A percentile compares a stretch with the other conserved stretches of the same genome.
These are phyloP conservation scores for Tothia fuscella DNA, from an alignment of 2,329 filamentous ascomycete species.

Conservation along the genomic window DNA sequence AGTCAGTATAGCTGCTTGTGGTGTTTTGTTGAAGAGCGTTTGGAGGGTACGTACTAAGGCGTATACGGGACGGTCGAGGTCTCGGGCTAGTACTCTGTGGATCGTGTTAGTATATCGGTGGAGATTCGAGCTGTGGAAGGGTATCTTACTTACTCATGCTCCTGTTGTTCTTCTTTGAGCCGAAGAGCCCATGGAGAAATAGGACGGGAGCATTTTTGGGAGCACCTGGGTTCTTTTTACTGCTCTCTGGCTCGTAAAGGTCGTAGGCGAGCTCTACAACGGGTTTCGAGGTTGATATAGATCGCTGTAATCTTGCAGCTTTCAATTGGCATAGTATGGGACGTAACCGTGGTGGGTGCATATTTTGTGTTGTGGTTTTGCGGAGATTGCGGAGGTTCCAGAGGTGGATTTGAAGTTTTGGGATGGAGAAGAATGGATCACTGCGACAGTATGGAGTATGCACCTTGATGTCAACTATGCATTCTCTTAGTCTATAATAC, in stretches of 20 bases:
- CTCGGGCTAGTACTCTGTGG: conserved; percentile 62
- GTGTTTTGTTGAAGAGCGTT: neutral
- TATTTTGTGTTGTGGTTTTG: neutral
- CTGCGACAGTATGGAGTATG: too few species aligned
- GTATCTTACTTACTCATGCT: conserved; percentile 76
- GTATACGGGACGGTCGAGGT: conserved; percentile 70
- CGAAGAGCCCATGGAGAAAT: conserved; percentile 86
- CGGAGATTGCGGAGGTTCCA: neutral
- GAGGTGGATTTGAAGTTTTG: neutral
- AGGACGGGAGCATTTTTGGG: conserved; percentile 51
- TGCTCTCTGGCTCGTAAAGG: conserved; percentile 43
- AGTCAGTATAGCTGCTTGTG: conserved; percentile 3
- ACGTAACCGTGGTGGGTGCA: conserved; percentile 6
- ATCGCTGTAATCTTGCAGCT: neutral
- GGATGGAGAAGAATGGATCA: too few species aligned
- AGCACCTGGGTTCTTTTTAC: conserved; percentile 20
- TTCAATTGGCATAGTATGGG: conserved; percentile 1
- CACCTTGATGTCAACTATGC: too few species aligned
- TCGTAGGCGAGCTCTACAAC: conserved; percentile 46
- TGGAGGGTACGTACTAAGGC: conserved; percentile 50
- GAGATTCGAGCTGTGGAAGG: conserved; percentile 6
- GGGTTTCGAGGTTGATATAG: neutral
- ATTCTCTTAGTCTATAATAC: too few species aligned
- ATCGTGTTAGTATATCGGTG: neutral
- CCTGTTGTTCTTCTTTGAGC: conserved; percentile 89